phyloP scores from a whole-genome alignment of 176 grass and related monocot species.

The Zea mays region Zm-B73-REFERENCE-NAM-5.0 NC_050098.1:196934001-196934500 shows the following conservation, averaged over 20 bases:
- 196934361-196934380: slow-evolving; percentile 75
- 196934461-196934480: background rate
- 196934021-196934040: slow-evolving; percentile 83
- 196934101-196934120: slow-evolving; percentile 95
- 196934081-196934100: slow-evolving; percentile 93
- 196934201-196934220: background rate
- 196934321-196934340: slow-evolving; percentile 77
- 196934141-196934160: slow-evolving; percentile 83
- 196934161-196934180: slow-evolving; percentile 86
- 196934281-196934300: background rate
- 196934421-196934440: slow-evolving; percentile 89
- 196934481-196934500: background rate
- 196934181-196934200: slow-evolving; percentile 88
- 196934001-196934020: slow-evolving; percentile 88
- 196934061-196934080: slow-evolving; percentile 77
- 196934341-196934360: slow-evolving; percentile 68
- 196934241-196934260: slow-evolving; percentile 24
- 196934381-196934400: slow-evolving; percentile 87
- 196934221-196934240: too few relatives aligned
- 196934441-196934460: slow-evolving; percentile 54
- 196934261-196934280: background rate
- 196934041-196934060: slow-evolving; percentile 80
- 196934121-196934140: slow-evolving; percentile 88
- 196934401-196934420: slow-evolving; percentile 92
- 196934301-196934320: slow-evolving; percentile 20